Conservation (phyloP, 2,329 filamentous ascomycete species). For the Neophaeococcomyces aloes region DNA sequence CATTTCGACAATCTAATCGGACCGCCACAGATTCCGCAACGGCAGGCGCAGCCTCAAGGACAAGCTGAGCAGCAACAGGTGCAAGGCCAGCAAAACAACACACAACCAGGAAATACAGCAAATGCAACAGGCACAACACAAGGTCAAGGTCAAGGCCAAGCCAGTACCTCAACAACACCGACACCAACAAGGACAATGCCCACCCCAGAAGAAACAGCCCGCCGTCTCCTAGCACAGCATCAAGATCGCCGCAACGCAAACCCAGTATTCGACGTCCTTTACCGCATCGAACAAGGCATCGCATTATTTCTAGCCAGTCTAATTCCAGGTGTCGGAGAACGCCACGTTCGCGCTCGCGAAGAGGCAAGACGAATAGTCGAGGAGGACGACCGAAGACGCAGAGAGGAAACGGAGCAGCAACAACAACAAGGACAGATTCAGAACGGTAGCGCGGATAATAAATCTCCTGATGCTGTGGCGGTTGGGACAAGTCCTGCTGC, state of each 20-base stretch:
- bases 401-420: conserved; percentile 8
- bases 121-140: not conserved
- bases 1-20: conserved; percentile 35
- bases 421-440: not conserved
- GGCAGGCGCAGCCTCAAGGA: conserved; percentile 5
- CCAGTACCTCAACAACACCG: not conserved
- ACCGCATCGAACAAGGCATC: conserved; percentile 42
- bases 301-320: conserved; percentile 54
- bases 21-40: conserved; percentile 10
- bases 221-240: conserved; percentile 17
- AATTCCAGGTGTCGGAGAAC: conserved; percentile 52
- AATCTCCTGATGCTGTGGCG: too few relatives aligned
- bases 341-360: conserved; percentile 47
- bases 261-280: conserved; percentile 14
- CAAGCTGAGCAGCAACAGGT: not conserved
- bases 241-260: conserved; percentile 14
- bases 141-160: not conserved
- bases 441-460: not conserved
- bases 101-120: too few relatives aligned
- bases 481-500: too few relatives aligned
- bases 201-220: conserved; percentile 19
- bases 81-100: too few relatives aligned
- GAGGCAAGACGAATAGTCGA: conserved; percentile 32
- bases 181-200: conserved; percentile 3
- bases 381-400: conserved; percentile 15